Base-by-base conservation (phyloP, 352 stramenopile species). In the Phytopythium ostracodes region DNA sequence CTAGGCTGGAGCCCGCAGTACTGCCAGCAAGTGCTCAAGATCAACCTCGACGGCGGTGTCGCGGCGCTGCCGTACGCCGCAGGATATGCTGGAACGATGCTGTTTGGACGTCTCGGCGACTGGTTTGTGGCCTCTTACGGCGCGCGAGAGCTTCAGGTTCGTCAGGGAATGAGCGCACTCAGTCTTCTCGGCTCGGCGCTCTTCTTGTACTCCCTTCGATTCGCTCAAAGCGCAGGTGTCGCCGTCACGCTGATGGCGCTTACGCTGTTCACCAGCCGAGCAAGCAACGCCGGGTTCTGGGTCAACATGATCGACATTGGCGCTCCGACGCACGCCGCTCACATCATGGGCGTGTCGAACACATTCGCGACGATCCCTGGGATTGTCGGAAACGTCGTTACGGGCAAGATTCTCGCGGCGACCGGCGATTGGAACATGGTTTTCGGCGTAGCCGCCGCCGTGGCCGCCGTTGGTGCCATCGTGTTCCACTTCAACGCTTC, bases 301-400 rank as follows among this genome's bases (percentile, higher is more conserved):
- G 84, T 96, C 56, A 96, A 96, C 70, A 96, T 96, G 87, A 91
- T 96, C 60, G 87, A 96, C 73, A 84, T 96, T 59, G 77, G 68
- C 53, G 84, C 76, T 0, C 81, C 84, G 22, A 76, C 79, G 44
- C 78, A 94, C 63, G 87, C 87, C 1, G 84, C 81, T 7, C 81
- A 94, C 62, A 76, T 96, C 47, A 96, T 96, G 87, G 87, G 80
- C 52, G 75, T 96, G 57, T 93, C 83, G 51, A 96, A 96, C 65
- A 94, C 87, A 25, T 81, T 96, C 49, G 83, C 76, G 47, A 96
- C 87, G 0, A 84, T 96, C 36, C 87, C 87, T 12, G 87, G 87
- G 12, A 92, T 96, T 55, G 63, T 96, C 56, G 87, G 87, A 11
- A 96, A 96, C 62, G 68, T 96, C n/a, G 70, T 93, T 59, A 96